phyloP scores from a whole-genome alignment of 495 filamentous ascomycete species.

The Rhypophila decipiens region DNA sequence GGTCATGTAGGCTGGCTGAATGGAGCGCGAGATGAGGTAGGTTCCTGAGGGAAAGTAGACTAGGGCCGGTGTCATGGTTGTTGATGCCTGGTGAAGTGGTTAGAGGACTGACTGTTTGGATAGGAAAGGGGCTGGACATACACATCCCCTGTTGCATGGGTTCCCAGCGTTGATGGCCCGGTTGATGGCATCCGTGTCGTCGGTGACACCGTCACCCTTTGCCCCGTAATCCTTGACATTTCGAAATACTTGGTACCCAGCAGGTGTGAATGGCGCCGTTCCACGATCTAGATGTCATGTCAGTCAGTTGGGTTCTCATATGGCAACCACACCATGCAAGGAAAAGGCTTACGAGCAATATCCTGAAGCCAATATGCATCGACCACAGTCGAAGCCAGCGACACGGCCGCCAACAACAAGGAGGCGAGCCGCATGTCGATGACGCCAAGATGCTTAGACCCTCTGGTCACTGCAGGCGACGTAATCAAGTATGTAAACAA shows the following conservation, averaged over 20 bases:
- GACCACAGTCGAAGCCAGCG: constrained; percentile 25
- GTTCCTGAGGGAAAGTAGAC: constrained; percentile 79
- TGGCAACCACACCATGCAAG: background rate
- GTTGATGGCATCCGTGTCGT: constrained; percentile 85
- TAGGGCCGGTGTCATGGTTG: constrained; percentile 67
- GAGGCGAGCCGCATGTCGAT: constrained; percentile 31
- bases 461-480: no score
- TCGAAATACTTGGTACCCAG: constrained; percentile 48
- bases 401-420: constrained; percentile 31
- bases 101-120: background rate
- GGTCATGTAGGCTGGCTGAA: constrained; percentile 60
- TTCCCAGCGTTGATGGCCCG: constrained; percentile 66
- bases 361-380: constrained; percentile 41
- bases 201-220: constrained; percentile 52
- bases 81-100: constrained; percentile 39
- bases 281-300: constrained; percentile 33
- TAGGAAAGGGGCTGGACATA: constrained; percentile 19
- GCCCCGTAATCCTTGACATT: constrained; percentile 59
- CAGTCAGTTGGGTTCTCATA: background rate
- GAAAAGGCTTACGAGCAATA: constrained; percentile 27
- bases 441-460: no score
- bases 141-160: constrained; percentile 69
- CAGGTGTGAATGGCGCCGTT: constrained; percentile 36
- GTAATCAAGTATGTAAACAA: background rate
- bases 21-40: constrained; percentile 59